Evolutionary conservation across 441 rosid species (phyloP).

Genomic region (Biscutella laevigata): DNA sequence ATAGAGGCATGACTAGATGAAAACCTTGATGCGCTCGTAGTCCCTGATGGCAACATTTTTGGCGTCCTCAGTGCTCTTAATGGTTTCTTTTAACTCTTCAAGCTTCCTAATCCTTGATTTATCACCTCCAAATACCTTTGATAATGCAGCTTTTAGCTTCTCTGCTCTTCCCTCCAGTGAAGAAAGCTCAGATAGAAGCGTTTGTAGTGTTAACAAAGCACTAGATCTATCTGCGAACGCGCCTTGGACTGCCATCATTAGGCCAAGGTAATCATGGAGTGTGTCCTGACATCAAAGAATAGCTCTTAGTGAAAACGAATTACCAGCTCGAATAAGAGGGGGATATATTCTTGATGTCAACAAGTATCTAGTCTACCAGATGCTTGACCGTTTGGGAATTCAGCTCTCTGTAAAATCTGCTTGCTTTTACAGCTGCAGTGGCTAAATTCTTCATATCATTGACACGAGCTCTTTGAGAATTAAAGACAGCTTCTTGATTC

Average conservation of each 20-base stretch:
- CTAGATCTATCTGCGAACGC: constrained; percentile 86
- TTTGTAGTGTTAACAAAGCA: constrained; percentile 78
- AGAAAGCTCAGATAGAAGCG: constrained; percentile 72
- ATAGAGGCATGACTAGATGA: not conserved
- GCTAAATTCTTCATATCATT: constrained; percentile 74
- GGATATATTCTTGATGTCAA: not conserved
- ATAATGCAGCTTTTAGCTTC: constrained; percentile 83
- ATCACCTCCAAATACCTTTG: constrained; percentile 91
- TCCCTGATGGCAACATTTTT: constrained; percentile 68
- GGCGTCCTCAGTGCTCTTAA: constrained; percentile 63
- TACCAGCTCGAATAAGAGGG: not conserved
- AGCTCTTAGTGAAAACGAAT: not conserved
- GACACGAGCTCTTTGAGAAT: constrained; percentile 66
- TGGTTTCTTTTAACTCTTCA: constrained; percentile 76
- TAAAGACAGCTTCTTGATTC: constrained; percentile 65
- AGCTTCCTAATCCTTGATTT: constrained; percentile 70
- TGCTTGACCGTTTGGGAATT: constrained; percentile 79
- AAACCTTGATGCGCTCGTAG: constrained; percentile 78
- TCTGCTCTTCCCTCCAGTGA: constrained; percentile 58
- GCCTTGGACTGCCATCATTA: constrained; percentile 67
- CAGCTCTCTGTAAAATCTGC: constrained; percentile 73
- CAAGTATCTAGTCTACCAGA: constrained; percentile 39
- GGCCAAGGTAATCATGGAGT: constrained; percentile 81
- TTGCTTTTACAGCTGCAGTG: constrained; percentile 81
- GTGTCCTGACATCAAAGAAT: constrained; percentile 41